A percentile compares a stretch with the other conserved stretches of the same genome.
These are phyloP conservation scores for Urochloa ruziziensis DNA, from an alignment of 176 grass and related monocot species.

Conservation along the genomic window DNA sequence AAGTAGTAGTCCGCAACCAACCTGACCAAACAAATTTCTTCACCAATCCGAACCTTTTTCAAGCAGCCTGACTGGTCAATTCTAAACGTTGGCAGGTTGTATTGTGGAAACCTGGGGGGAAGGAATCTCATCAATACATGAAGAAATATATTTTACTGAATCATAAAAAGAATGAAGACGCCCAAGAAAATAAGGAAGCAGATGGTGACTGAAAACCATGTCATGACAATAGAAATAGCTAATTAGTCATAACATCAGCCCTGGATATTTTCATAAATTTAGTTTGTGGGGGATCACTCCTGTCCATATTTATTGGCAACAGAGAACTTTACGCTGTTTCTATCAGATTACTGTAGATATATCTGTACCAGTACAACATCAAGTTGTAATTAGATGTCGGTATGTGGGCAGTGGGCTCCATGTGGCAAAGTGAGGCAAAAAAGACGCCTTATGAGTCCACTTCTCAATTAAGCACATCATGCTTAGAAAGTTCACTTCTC, in stretches of 20 bases:
- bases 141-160: background rate
- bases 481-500: background rate
- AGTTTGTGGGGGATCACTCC: background rate
- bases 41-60: constrained; percentile 85
- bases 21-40: constrained; percentile 96
- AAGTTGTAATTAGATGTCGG: constrained; percentile 5
- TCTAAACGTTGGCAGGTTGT: constrained; percentile 90
- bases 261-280: background rate
- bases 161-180: constrained; percentile 21
- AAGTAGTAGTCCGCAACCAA: constrained; percentile 39
- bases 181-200: background rate
- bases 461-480: constrained; percentile 8
- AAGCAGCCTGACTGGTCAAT: constrained; percentile 64
- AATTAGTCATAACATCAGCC: background rate
- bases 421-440: constrained; percentile 3
- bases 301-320: background rate
- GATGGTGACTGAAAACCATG: background rate
- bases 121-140: constrained; percentile 15
- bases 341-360: background rate
- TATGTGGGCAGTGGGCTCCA: background rate
- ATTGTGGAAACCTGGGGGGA: constrained; percentile 90
- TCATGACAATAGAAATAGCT: background rate
- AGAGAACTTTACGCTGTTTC: background rate
- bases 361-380: background rate
- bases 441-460: background rate